Evolutionary conservation across 371 early-diverging fungal genomes (phyloP).

Genomic region (Phascolomyces articulosus): DNA sequence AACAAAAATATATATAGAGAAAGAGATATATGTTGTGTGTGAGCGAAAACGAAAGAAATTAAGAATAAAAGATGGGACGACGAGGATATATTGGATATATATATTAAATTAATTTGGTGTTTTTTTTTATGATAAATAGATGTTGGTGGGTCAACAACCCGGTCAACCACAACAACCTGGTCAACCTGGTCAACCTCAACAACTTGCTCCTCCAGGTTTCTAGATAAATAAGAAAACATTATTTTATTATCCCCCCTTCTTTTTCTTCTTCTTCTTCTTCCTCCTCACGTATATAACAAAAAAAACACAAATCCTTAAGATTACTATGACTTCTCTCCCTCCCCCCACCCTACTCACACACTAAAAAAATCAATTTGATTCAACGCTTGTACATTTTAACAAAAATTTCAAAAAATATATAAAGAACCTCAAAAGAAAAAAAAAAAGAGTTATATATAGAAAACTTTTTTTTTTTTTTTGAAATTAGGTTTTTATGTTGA

Average conservation of each 20-base stretch:
- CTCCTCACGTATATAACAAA: not conserved
- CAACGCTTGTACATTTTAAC: not conserved
- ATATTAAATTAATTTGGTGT: not conserved
- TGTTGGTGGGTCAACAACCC: conserved; percentile 31
- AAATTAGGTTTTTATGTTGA: too few relatives aligned
- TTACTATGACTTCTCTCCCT: too few relatives aligned
- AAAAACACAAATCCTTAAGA: too few relatives aligned
- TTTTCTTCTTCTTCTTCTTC: not conserved
- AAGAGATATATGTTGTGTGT: too few relatives aligned
- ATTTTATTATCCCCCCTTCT: not conserved
- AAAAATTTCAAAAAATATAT: not conserved
- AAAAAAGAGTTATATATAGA: too few relatives aligned
- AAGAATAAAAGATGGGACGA: too few relatives aligned
- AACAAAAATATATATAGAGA: not conserved
- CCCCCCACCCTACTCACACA: not conserved
- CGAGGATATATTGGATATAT: not conserved
- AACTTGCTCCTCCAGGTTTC: conserved; percentile 19
- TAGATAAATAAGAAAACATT: not conserved
- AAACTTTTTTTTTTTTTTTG: not conserved
- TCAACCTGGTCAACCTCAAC: conserved; percentile 24
- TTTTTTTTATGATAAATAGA: conserved; percentile 17
- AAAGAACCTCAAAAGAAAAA: too few relatives aligned
- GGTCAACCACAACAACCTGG: conserved; percentile 27
- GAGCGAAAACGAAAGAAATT: too few relatives aligned
- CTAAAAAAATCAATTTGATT: not conserved